These are phyloP conservation scores for Juncus inflexus DNA, from an alignment of 176 grass and related monocot genomes.

Conservation along the genomic window DNA sequence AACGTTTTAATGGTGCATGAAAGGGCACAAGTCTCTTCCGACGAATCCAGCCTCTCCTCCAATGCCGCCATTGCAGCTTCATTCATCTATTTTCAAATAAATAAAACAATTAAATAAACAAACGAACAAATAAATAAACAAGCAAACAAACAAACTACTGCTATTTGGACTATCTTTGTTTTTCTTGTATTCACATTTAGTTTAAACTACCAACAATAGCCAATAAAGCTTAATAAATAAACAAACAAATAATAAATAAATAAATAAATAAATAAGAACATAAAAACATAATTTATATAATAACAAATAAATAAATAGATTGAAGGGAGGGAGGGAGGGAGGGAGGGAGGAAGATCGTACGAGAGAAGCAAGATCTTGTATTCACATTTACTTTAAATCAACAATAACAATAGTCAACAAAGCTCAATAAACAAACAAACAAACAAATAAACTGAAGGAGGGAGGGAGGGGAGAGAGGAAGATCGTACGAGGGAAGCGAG, in stretches of 20 bases:
- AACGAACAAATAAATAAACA: background rate
- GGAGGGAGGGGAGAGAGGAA: background rate
- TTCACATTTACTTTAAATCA: background rate
- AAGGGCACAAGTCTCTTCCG: slow-evolving; percentile 36
- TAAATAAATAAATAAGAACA: too few relatives aligned
- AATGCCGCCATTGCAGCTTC: slow-evolving; percentile 76
- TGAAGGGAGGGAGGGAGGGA: too few relatives aligned
- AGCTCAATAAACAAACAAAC: background rate
- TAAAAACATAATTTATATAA: too few relatives aligned
- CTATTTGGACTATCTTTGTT: too few relatives aligned
- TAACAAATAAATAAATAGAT: too few relatives aligned
- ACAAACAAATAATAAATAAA: too few relatives aligned
- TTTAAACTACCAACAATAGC: too few relatives aligned
- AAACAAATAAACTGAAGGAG: background rate
- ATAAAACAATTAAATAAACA: slow-evolving; percentile 12
- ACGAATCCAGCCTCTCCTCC: slow-evolving; percentile 44
- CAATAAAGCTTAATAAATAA: too few relatives aligned
- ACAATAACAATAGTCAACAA: background rate
- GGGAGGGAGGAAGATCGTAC: too few relatives aligned
- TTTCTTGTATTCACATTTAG: too few relatives aligned
- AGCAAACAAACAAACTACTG: background rate
- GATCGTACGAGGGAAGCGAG: slow-evolving; percentile 65
- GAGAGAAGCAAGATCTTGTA: too few relatives aligned
- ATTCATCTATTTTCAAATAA: slow-evolving; percentile 47
- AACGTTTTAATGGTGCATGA: slow-evolving; percentile 35